Percentiles rank a stretch among this genome's conserved stretches.
Conservation (phyloP, 176 grass and related monocot species). For the Carex pumila region DNA sequence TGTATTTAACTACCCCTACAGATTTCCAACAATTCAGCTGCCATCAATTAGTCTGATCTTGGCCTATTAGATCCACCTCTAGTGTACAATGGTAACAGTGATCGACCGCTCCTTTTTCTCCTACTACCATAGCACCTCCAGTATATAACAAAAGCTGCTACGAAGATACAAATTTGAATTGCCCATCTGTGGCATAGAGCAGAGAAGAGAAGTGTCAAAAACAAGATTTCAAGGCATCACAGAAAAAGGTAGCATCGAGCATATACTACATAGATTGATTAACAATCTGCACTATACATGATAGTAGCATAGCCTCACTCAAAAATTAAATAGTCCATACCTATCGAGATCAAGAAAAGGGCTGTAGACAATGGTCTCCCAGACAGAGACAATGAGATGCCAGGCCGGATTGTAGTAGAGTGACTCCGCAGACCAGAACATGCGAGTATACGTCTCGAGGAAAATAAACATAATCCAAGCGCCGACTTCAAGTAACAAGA, state of each 20-base stretch:
- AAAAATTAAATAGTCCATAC: constrained; percentile 17
- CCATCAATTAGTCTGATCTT: constrained; percentile 56
- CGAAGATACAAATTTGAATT: constrained; percentile 42
- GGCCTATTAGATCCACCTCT: constrained; percentile 36
- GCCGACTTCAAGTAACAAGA: constrained; percentile 61
- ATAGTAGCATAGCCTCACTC: no score
- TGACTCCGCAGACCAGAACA: constrained; percentile 87
- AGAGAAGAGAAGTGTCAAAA: constrained; percentile 5
- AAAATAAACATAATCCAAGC: constrained; percentile 93
- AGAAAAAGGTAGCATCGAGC: not conserved
- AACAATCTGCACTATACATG: not conserved
- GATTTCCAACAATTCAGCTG: not conserved
- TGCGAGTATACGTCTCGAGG: constrained; percentile 71
- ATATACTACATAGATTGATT: not conserved
- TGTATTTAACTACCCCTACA: constrained; percentile 5
- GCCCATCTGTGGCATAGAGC: constrained; percentile 57
- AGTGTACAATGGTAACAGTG: constrained; percentile 64
- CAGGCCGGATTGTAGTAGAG: constrained; percentile 83
- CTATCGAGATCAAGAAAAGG: constrained; percentile 89
- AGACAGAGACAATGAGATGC: constrained; percentile 63
- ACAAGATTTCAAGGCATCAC: not conserved
- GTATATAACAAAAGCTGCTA: constrained; percentile 39
- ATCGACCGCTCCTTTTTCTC: constrained; percentile 40
- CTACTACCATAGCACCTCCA: constrained; percentile 69
- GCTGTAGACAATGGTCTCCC: constrained; percentile 86